Conservation (phyloP, 805 yeast genomes). For the Starmerella floricola region DNA sequence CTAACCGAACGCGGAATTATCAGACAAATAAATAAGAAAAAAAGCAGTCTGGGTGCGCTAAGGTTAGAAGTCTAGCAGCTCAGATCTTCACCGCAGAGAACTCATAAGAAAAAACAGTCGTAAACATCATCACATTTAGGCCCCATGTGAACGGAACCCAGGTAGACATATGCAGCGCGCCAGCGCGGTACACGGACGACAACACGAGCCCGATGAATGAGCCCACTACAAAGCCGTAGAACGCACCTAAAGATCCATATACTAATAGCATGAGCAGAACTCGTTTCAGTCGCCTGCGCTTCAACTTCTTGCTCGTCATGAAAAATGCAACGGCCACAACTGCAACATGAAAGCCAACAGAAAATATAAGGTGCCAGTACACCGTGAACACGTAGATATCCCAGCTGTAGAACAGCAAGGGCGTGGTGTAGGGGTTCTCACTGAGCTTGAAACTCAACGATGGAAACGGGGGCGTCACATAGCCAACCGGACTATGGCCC, state of each 20-base stretch:
- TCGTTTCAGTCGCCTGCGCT: constrained; percentile 17
- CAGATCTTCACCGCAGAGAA: constrained; percentile 32
- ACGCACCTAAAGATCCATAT: constrained; percentile 31
- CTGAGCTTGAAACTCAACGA: constrained; percentile 35
- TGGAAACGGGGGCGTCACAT: constrained; percentile 68
- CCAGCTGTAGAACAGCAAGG: constrained; percentile 51
- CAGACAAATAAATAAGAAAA: too few relatives aligned
- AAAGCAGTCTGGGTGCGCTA: too few relatives aligned
- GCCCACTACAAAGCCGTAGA: constrained; percentile 55
- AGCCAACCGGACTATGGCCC: constrained; percentile 59
- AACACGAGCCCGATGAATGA: constrained; percentile 64
- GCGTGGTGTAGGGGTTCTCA: constrained; percentile 31
- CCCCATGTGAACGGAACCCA: constrained; percentile 91
- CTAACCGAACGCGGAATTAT: too few relatives aligned
- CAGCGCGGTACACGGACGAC: constrained; percentile 66
- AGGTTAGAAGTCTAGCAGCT: neutral
- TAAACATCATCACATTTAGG: constrained; percentile 50
- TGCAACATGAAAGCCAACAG: constrained; percentile 45
- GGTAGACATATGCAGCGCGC: constrained; percentile 76
- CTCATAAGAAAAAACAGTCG: constrained; percentile 55
- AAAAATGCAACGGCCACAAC: constrained; percentile 52
- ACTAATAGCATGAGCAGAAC: constrained; percentile 32
- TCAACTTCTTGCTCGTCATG: constrained; percentile 37
- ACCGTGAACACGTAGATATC: constrained; percentile 80
- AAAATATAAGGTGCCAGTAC: constrained; percentile 66